Percentiles rank a stretch among this genome's conserved stretches.
Conservation (phyloP, 441 rosid genomes). For the Euphorbia celastroides region DNA sequence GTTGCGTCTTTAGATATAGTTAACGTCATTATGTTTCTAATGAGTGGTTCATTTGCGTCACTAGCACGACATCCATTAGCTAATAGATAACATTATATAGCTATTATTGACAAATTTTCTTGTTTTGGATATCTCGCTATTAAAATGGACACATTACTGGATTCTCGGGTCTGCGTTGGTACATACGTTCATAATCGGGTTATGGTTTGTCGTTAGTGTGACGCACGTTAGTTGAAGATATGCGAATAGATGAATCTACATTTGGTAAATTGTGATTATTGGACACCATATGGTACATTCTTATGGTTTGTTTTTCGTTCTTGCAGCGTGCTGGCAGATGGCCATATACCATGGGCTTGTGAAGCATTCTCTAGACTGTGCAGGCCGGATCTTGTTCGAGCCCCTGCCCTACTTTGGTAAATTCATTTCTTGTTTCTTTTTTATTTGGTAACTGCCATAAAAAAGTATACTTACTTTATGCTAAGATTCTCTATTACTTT, state of each 20-base stretch:
- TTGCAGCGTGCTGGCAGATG: slow-evolving; percentile 90
- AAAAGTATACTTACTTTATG: background rate
- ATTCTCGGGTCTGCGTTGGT: background rate
- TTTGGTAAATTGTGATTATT: background rate
- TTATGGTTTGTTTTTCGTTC: slow-evolving; percentile 7
- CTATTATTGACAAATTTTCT: background rate
- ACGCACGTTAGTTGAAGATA: background rate
- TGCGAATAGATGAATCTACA: background rate
- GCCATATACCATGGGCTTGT: slow-evolving; percentile 98
- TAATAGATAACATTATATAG: background rate
- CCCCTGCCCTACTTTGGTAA: slow-evolving; percentile 75
- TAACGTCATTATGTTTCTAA: background rate
- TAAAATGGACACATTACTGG: too few relatives aligned
- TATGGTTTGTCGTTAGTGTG: background rate
- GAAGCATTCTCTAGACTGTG: slow-evolving; percentile 89
- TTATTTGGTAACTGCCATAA: background rate
- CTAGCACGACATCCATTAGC: background rate
- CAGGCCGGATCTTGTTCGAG: slow-evolving; percentile 57
- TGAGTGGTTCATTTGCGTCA: background rate
- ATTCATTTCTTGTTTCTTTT: background rate
- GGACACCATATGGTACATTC: too few relatives aligned
- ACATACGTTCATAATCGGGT: background rate
- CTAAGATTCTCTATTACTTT: background rate
- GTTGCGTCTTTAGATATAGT: background rate
- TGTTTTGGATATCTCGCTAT: too few relatives aligned